A percentile compares a stretch with the other conserved stretches of the same genome.
phyloP scores from a whole-genome alignment of 768 basidiomycete species.

The Sistotremastrum suecicum region DNA sequence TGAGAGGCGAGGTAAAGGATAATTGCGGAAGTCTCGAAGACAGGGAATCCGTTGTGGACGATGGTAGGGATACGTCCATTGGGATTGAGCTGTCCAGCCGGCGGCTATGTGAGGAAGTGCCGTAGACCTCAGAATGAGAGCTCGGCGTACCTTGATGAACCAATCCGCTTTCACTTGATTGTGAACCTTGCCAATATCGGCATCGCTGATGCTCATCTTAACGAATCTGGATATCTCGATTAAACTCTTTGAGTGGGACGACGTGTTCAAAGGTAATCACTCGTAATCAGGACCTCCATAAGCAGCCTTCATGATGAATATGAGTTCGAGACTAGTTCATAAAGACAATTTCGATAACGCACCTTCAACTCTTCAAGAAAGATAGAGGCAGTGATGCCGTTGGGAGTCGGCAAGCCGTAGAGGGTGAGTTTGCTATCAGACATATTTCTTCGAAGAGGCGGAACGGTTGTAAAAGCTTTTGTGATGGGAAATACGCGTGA shows the following conservation, averaged over 20 bases:
- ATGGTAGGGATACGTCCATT: constrained; percentile 58
- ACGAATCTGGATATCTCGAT: too few relatives aligned
- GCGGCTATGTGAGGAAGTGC: not conserved
- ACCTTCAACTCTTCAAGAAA: constrained; percentile 51
- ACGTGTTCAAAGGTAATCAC: constrained; percentile 9
- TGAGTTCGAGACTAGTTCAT: constrained; percentile 8
- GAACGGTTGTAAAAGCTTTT: too few relatives aligned
- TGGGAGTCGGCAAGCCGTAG: constrained; percentile 42
- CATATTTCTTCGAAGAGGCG: not conserved
- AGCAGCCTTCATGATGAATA: constrained; percentile 4
- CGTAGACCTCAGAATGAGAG: constrained; percentile 5
- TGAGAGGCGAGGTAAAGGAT: constrained; percentile 69
- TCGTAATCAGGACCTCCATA: constrained; percentile 17
- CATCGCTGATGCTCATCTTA: constrained; percentile 11
- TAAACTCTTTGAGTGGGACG: constrained; percentile 1
- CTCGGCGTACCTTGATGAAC: constrained; percentile 36
- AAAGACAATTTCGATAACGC: constrained; percentile 28
- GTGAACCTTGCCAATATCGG: constrained; percentile 1
- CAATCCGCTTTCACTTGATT: constrained; percentile 46
- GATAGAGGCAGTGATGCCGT: constrained; percentile 36
- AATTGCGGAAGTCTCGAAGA: constrained; percentile 75
- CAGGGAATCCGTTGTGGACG: constrained; percentile 43
- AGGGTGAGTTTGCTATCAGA: constrained; percentile 17
- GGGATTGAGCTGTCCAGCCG: constrained; percentile 32
- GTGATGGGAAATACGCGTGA: too few relatives aligned